These are phyloP conservation scores for Cystobasidium tubakii DNA, from an alignment of 768 basidiomycete genomes.

Conservation along the genomic window DNA sequence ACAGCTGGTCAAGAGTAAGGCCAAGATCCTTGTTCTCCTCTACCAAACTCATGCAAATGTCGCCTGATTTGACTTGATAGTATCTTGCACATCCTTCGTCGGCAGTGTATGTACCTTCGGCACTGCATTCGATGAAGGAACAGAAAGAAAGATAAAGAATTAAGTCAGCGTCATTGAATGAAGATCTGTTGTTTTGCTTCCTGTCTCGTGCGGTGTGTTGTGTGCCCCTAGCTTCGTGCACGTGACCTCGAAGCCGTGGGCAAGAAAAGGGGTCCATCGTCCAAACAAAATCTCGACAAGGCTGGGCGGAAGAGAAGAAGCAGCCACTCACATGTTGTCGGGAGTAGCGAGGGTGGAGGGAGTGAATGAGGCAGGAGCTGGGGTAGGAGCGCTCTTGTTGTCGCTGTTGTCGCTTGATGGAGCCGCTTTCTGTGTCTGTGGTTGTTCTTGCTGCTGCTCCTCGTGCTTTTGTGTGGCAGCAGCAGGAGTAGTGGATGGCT, in stretches of 20 bases:
- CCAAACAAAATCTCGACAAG: neutral
- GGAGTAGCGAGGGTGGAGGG: neutral
- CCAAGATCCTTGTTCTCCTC: conserved; percentile 18
- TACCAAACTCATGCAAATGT: conserved; percentile 25
- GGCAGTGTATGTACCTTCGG: conserved; percentile 23
- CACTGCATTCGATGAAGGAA: neutral
- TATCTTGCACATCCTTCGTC: conserved; percentile 28
- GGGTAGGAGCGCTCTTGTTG: neutral
- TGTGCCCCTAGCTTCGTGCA: neutral
- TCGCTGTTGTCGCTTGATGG: neutral
- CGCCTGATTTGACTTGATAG: conserved; percentile 9
- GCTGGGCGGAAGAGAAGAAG: neutral
- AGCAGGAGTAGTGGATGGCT: neutral
- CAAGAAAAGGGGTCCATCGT: neutral
- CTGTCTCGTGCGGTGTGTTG: neutral
- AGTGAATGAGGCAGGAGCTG: neutral
- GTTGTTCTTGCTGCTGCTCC: neutral
- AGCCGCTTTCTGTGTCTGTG: too few relatives aligned
- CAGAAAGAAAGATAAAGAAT: neutral
- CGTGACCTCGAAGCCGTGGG: neutral
- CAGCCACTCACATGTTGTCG: neutral
- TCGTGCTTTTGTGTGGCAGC: too few relatives aligned
- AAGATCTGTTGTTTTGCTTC: neutral
- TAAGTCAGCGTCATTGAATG: neutral
- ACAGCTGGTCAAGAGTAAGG: conserved; percentile 33